A percentile compares a stretch with the other conserved stretches of the same genome.
Evolutionary conservation across 2,329 filamentous ascomycete genomes (phyloP).

Genomic region (Shiraia bambusicola): DNA sequence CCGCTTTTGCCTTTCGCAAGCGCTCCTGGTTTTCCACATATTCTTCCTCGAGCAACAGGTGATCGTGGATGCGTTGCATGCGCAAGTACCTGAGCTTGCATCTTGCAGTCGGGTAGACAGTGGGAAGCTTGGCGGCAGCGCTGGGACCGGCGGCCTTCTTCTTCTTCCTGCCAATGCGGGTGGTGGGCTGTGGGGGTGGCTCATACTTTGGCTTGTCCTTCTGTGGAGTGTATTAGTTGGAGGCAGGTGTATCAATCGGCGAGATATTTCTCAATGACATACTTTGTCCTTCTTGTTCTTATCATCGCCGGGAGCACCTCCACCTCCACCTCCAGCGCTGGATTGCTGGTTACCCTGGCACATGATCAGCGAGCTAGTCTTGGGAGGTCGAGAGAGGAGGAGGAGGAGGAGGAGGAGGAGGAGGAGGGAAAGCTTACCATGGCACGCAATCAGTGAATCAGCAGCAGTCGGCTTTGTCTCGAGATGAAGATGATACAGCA

Average conservation of each 20-base stretch:
- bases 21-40: slow-evolving; percentile 99
- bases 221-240: slow-evolving; percentile 50
- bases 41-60: slow-evolving; percentile 93
- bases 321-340: slow-evolving; percentile 74
- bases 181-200: slow-evolving; percentile 93
- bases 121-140: slow-evolving; percentile 90
- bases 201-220: slow-evolving; percentile 99
- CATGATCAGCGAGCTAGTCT: slow-evolving; percentile 40
- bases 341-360: slow-evolving; percentile 81
- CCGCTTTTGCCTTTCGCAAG: slow-evolving; percentile 83
- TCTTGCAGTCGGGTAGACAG: slow-evolving; percentile 90
- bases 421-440: slow-evolving; percentile 39
- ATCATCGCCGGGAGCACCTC: slow-evolving; percentile 67
- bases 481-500: not conserved
- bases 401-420: too few relatives aligned
- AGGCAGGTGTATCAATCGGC: slow-evolving; percentile 7
- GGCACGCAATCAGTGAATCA: slow-evolving; percentile 23
- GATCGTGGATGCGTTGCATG: slow-evolving; percentile 98
- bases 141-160: slow-evolving; percentile 92
- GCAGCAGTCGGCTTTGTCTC: slow-evolving; percentile 1
- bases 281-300: slow-evolving; percentile 85
- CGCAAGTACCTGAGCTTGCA: slow-evolving; percentile 96
- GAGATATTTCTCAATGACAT: slow-evolving; percentile 8
- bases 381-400: slow-evolving; percentile 13
- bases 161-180: slow-evolving; percentile 97